These are phyloP conservation scores for Chalciporus pseudorubinellus DNA, from an alignment of 768 basidiomycete species.

Conservation along the genomic window DNA sequence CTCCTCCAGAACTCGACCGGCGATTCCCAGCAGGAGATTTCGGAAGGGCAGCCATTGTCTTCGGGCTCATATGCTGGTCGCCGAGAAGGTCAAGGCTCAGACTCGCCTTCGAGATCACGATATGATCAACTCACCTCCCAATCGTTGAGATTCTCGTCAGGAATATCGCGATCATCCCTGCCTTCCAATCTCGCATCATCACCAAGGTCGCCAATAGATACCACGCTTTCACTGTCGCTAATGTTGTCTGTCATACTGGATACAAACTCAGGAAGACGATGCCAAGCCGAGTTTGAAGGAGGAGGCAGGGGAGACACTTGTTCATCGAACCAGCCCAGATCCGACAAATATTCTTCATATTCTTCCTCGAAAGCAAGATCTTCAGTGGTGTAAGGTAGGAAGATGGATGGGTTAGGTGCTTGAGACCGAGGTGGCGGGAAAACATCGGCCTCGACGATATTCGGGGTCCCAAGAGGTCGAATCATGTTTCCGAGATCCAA, in stretches of 20 bases:
- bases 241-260: constrained; percentile 83
- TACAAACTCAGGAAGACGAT: constrained; percentile 74
- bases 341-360: constrained; percentile 94
- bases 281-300: constrained; percentile 65
- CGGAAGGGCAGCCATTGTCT: constrained; percentile 89
- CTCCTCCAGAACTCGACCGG: constrained; percentile 79
- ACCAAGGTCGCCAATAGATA: constrained; percentile 83
- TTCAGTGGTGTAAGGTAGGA: constrained; percentile 89
- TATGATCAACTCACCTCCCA: constrained; percentile 75
- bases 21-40: constrained; percentile 85
- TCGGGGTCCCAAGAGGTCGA: constrained; percentile 72
- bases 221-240: constrained; percentile 93
- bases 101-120: background rate
- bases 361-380: constrained; percentile 95
- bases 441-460: constrained; percentile 81
- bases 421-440: constrained; percentile 93
- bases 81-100: background rate
- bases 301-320: constrained; percentile 39
- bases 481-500: constrained; percentile 74
- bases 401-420: constrained; percentile 77
- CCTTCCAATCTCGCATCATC: constrained; percentile 71
- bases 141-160: constrained; percentile 85
- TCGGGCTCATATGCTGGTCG: constrained; percentile 88
- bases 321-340: constrained; percentile 72
- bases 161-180: constrained; percentile 58